Evolutionary conservation across 2,329 filamentous ascomycete species (phyloP), one percentile per base, ranked within the genome.

Genomic region (Monosporascus cannonballus): DNA sequence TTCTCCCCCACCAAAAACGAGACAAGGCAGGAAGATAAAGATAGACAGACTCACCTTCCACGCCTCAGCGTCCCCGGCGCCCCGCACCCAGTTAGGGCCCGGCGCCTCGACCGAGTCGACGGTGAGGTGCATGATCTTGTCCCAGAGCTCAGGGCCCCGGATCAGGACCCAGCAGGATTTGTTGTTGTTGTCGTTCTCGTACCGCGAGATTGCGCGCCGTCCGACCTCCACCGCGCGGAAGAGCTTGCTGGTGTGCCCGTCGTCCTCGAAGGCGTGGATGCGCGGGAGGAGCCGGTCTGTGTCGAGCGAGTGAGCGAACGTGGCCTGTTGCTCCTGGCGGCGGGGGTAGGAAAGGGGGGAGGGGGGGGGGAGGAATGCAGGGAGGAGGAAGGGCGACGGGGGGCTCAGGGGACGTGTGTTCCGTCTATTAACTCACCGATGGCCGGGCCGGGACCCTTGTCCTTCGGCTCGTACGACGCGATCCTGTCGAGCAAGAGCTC

Each of bases 161-260:
- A 90, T 68, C 49, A 71, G 68, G 30, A 82, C 73, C 73, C 78
- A 78, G 3, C 75, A 69, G 51, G 66, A 71, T 4, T 30, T 34
- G 30, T 34, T 34, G 30, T 34, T 30, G 24, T 73, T 67, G 20
- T n/a, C 1, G 42, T 3, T 22, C 14, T 66, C 62, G 59, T 73
- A 86, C 41, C 67, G 66, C 58, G 65, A 61, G 49, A 76, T 79
- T 1, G 78, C 63, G 34, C 74, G 65, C 65, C 86, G 76, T 1
- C 83, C 89, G 61, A 90, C 70, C 4, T 80, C 79, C 18, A 94
- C 68, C 1, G 89, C 85, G 34, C 91, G 76, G 7, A 86, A 76
- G 5, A 95, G 71, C 69, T 96, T 96, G 51, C 85, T 76, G 9
- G 83, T 77, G 70, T 97, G 93, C 0, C 92, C 91, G 68, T 96